phyloP scores from a whole-genome alignment of 331 rosid species.

The Ulmus americana region DNA sequence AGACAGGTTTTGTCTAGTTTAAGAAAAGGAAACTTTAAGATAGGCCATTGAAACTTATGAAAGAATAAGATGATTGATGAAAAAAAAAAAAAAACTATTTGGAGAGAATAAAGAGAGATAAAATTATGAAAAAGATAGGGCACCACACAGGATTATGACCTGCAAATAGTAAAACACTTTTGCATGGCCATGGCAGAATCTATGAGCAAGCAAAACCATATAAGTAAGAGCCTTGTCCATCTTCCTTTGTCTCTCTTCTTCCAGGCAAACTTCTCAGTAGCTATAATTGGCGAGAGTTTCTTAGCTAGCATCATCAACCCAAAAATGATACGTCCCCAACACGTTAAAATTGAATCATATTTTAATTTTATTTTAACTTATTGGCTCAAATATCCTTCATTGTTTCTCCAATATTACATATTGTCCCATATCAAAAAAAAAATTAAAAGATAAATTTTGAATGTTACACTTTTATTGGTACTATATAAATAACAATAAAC shows the following conservation, averaged over 20 bases:
- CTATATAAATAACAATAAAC: too few relatives aligned
- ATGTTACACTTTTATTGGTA: too few relatives aligned
- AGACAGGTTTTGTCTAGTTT: background rate
- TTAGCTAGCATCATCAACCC: slow-evolving; percentile 9
- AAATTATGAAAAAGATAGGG: slow-evolving; percentile 19
- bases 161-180: slow-evolving; percentile 28
- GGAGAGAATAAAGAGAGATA: slow-evolving; percentile 18
- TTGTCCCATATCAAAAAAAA: background rate
- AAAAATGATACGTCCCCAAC: slow-evolving; percentile 8
- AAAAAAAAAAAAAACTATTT: slow-evolving; percentile 6
- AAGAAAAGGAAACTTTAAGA: background rate
- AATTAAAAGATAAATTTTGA: background rate
- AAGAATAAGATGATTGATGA: background rate
- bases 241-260: slow-evolving; percentile 35
- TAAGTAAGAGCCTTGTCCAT: slow-evolving; percentile 37
- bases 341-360: slow-evolving; percentile 25
- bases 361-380: background rate
- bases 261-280: slow-evolving; percentile 22
- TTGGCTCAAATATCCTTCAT: background rate
- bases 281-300: slow-evolving; percentile 12
- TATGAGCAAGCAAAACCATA: slow-evolving; percentile 24
- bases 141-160: slow-evolving; percentile 24
- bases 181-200: background rate
- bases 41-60: background rate
- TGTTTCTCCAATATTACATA: background rate